phyloP scores from a whole-genome alignment of 192 early-diverging fungal species.

The Backusella tuberculispora region DNA sequence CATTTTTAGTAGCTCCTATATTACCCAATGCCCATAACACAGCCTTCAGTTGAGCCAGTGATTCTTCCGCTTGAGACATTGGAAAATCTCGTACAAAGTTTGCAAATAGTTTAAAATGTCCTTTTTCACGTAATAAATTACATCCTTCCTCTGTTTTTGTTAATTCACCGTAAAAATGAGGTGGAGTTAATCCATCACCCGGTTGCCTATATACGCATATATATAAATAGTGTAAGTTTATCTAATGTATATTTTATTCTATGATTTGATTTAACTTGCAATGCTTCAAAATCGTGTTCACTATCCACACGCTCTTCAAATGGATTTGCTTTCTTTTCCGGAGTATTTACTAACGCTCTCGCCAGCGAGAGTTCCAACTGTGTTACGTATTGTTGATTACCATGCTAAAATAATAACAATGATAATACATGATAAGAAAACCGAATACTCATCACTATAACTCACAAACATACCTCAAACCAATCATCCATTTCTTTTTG shows the following conservation, averaged over 20 bases:
- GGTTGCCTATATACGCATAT: conserved; percentile 32
- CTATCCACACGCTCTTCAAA: conserved; percentile 49
- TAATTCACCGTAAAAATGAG: conserved; percentile 84
- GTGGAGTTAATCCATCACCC: conserved; percentile 50
- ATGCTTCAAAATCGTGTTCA: conserved; percentile 40
- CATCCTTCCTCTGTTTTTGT: conserved; percentile 79
- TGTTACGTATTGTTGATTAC: conserved; percentile 69
- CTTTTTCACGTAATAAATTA: conserved; percentile 58
- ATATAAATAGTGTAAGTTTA: neutral
- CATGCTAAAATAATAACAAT: neutral
- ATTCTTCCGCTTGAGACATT: conserved; percentile 41
- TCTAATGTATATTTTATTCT: too few relatives aligned
- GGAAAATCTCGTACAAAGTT: conserved; percentile 57
- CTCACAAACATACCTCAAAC: conserved; percentile 64
- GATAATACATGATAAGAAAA: neutral
- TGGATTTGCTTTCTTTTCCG: conserved; percentile 35
- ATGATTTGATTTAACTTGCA: conserved; percentile 25
- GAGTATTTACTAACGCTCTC: conserved; percentile 46
- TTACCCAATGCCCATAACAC: conserved; percentile 83
- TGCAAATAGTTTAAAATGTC: conserved; percentile 70
- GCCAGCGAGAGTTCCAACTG: conserved; percentile 68
- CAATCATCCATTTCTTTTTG: conserved; percentile 79
- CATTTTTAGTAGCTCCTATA: conserved; percentile 70
- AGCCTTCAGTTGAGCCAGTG: conserved; percentile 64
- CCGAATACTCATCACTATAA: neutral